These are phyloP conservation scores for Plasmodium ovale DNA, from an alignment of 169 alveolate species.

Conservation along the genomic window DNA sequence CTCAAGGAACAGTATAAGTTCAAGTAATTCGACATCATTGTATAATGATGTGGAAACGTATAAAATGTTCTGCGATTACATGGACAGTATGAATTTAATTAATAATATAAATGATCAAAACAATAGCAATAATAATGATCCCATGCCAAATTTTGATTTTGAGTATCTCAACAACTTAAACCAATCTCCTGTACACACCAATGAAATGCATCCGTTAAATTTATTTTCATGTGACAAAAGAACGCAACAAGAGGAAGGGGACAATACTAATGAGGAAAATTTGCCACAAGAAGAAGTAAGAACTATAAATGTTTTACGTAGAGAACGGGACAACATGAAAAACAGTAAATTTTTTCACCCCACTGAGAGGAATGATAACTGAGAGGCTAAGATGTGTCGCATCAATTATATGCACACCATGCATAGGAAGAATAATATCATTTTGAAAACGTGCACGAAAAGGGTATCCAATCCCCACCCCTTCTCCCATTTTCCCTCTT, in stretches of 20 bases:
- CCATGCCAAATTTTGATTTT: too few relatives aligned
- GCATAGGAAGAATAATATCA: not conserved
- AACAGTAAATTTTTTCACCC: slow-evolving; percentile 2
- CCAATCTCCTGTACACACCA: slow-evolving; percentile 22
- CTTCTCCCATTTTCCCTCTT: too few relatives aligned
- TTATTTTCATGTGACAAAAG: slow-evolving; percentile 10
- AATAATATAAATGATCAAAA: slow-evolving; percentile 1
- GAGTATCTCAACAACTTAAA: not conserved
- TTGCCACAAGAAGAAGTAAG: not conserved
- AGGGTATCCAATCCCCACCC: too few relatives aligned
- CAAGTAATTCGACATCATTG: not conserved
- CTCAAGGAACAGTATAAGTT: not conserved
- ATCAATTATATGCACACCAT: too few relatives aligned
- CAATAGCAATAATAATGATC: not conserved
- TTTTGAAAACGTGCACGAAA: too few relatives aligned
- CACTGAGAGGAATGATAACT: slow-evolving; percentile 28
- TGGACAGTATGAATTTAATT: not conserved
- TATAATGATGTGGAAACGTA: slow-evolving; percentile 34
- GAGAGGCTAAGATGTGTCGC: too few relatives aligned
- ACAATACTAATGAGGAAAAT: not conserved
- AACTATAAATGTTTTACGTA: slow-evolving; percentile 15
- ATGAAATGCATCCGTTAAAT: slow-evolving; percentile 11
- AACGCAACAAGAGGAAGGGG: not conserved
- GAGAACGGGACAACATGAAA: not conserved
- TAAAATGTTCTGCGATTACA: slow-evolving; percentile 26